Evolutionary conservation across 106 monocot genomes (phyloP), one percentile per base, ranked within the genome.

Genomic region (Dendrobium officinale): DNA sequence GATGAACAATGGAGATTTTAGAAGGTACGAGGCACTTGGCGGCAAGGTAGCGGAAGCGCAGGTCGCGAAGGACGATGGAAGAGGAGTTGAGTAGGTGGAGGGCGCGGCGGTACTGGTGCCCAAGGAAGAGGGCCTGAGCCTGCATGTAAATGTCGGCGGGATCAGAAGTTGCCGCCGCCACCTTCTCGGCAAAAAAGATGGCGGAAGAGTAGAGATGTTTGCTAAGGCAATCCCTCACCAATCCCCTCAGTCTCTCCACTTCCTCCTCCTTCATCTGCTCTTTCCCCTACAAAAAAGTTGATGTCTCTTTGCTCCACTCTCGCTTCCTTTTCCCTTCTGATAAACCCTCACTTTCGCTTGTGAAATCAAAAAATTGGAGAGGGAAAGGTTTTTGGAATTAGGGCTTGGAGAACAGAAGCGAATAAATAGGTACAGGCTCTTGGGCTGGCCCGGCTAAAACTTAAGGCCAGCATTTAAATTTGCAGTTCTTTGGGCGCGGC

Each of bases 71-170:
- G 47, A 99, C 87, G 84, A 88, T 85, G 49, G 82, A 87, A 15
- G 99, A 93, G 54, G 91, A 93, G 77, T 82, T 88, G 75, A 99
- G 95, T 79, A 99, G 77, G 84, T 99, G 91, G 77, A 93, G 93
- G 9, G 99, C 99, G 66, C 99, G 95, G 77, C 95, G 95, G 81
- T 85, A 90, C 29, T 99, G 92, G 83, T 93, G 87, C 70, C 86
- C 99, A 73, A 99, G 92, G 79, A 91, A 93, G 42, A 99, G 95
- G 6, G 99, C 99, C 85, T 99, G 99, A 9, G 99, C 99, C 84
- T 91, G 90, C 99, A 99, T 95, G 91, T 99, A 99, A 83, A 99
- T 81, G 88, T 99, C 99, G 82, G 92, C 89, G 54, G 99, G 88
- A 58, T 99, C 99, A 72, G 75, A 83, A 13, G 95, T 95, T 56